Evolutionary conservation across 129 eudicot genomes (phyloP).

Genomic region (Artemisia argyi): DNA sequence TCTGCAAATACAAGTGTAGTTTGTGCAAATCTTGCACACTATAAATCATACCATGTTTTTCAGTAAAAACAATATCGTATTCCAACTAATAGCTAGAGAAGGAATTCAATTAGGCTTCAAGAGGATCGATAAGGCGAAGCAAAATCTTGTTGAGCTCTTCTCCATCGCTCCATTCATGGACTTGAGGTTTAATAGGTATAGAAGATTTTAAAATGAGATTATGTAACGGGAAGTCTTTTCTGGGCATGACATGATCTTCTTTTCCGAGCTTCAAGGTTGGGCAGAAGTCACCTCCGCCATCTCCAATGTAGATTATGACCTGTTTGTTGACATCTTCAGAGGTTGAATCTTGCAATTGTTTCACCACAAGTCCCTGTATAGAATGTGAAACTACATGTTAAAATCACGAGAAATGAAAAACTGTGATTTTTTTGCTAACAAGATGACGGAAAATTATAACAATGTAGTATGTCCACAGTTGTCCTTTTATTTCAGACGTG

Average conservation of each 20-base stretch:
- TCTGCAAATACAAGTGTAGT: neutral
- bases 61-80: neutral
- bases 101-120: neutral
- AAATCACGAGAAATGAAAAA: neutral
- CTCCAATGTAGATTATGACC: conserved; percentile 74
- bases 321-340: conserved; percentile 30
- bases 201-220: conserved; percentile 40
- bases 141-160: conserved; percentile 67
- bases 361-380: no score
- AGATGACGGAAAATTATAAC: no score
- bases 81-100: neutral
- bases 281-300: conserved; percentile 82
- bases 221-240: conserved; percentile 65
- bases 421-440: no score
- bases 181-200: conserved; percentile 50
- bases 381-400: no score
- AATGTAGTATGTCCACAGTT: no score
- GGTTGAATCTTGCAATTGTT: conserved; percentile 39
- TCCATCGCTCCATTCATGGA: conserved; percentile 55
- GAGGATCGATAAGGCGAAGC: conserved; percentile 38
- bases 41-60: neutral
- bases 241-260: conserved; percentile 79
- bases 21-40: neutral
- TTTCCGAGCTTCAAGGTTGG: conserved; percentile 72
- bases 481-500: no score